phyloP scores from a whole-genome alignment of 192 early-diverging fungal genomes.

The Coemansia sp. region DNA sequence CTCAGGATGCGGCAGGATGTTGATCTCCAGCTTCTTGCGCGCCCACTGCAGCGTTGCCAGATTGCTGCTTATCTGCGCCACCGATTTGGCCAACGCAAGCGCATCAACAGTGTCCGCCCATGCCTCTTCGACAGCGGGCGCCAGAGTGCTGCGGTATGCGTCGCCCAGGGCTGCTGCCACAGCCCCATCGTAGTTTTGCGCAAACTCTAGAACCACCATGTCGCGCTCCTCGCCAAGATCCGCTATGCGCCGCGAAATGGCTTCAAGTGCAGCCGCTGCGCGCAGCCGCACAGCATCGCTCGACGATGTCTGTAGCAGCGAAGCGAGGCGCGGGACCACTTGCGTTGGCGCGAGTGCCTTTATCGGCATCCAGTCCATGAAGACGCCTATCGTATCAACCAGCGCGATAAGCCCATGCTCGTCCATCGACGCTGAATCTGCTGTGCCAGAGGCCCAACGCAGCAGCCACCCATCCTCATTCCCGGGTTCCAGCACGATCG shows the following conservation, averaged over 20 bases:
- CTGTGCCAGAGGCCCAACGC: conserved; percentile 21
- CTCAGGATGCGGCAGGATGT: conserved; percentile 9
- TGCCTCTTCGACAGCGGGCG: neutral
- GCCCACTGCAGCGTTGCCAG: conserved; percentile 46
- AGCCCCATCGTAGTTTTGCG: conserved; percentile 8
- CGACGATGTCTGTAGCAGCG: conserved; percentile 14
- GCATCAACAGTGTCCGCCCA: conserved; percentile 38
- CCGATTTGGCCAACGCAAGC: conserved; percentile 14
- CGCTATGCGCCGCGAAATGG: conserved; percentile 28
- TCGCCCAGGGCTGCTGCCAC: conserved; percentile 17
- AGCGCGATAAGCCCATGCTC: conserved; percentile 13
- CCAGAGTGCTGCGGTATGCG: conserved; percentile 22
- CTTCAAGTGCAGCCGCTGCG: conserved; percentile 26
- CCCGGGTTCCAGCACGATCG: conserved; percentile 33
- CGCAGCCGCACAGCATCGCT: conserved; percentile 26
- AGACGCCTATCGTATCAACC: conserved; percentile 28
- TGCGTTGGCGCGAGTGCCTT: conserved; percentile 25
- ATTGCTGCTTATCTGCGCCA: conserved; percentile 17
- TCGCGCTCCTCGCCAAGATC: conserved; percentile 36
- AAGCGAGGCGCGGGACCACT: conserved; percentile 20
- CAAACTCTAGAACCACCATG: conserved; percentile 32
- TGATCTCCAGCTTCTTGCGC: conserved; percentile 30
- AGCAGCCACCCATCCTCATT: conserved; percentile 50
- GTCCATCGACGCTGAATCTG: conserved; percentile 7
- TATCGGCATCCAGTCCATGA: conserved; percentile 45